Base-by-base conservation (phyloP, 345 rosid species). In the Acer yangbiense region DNA sequence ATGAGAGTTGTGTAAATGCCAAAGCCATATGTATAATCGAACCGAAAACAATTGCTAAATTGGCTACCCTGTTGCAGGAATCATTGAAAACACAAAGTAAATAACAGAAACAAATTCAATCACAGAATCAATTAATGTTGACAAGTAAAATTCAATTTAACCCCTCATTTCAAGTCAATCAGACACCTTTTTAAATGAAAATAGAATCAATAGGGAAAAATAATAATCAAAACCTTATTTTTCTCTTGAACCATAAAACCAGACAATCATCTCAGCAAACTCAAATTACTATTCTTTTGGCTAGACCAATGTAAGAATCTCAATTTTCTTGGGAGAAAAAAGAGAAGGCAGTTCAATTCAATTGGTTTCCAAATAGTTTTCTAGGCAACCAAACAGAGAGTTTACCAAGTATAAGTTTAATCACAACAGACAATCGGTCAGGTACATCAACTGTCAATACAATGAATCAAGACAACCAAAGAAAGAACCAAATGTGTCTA, bases 1-100 rank as follows among this genome's bases (percentile, higher is more conserved):
- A 88, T 9, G 93, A 84, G 43, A 92, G 80, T 75, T 86, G 80
- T 27, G 87, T 79, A 84, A 88, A 87, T 61, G 90, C 82, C 83
- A 86, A 77, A 61, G 91, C 92, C 96, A 91, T 91, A 41, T 62
- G 41, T 57, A 46, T 20, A 50, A 67, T 69, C 74, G 6, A 75
- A 52, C 73, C 43, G 17, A 67, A 78, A 35, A 70, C 27, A 20
- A 9, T 54, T 43, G 14, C 72, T 14, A 65, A 65, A 52, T 68
- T 57, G 32, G 74, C 72, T 76, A 62, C 64, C 80, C 76, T 72
- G 65, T 25, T 43, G 35, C 64, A 71, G 58, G 58, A 67, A 73
- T 68, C 63, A 68, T 43, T 10, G 14, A 60, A 57, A 8, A 55
- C 23, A 29, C 46, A 11, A 39, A 20, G 57, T 61, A 41, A 75